A percentile compares a stretch with the other conserved stretches of the same genome.
Conservation (phyloP, 345 rosid genomes). For the Eucalyptus guilfoylei region DNA sequence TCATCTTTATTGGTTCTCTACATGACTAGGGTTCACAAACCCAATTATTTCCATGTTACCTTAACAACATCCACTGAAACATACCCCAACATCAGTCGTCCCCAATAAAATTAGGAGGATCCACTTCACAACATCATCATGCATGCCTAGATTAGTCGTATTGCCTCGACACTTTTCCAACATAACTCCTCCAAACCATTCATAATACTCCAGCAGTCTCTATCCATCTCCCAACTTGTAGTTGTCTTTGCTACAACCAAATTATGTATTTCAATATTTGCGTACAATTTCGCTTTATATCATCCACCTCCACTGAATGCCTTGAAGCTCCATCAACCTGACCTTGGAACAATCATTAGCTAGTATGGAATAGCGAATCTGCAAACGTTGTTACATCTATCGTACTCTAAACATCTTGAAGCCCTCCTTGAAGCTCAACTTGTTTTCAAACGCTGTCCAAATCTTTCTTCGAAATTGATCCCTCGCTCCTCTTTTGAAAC, state of each 20-base stretch:
- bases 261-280: too few species aligned
- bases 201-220: background rate
- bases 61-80: background rate
- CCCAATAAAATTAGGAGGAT: background rate
- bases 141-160: background rate
- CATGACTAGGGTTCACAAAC: background rate
- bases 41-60: background rate
- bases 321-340: background rate
- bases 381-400: background rate
- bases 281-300: background rate
- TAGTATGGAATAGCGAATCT: background rate
- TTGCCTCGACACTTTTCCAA: background rate
- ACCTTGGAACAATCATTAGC: background rate
- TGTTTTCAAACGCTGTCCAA: rapidly evolving
- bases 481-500: background rate
- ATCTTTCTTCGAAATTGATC: background rate
- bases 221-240: background rate
- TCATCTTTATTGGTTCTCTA: background rate
- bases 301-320: background rate
- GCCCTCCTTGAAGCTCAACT: background rate
- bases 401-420: background rate
- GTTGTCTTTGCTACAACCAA: background rate
- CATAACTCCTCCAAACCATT: background rate
- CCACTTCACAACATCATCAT: background rate
- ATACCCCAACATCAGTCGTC: background rate